Evolutionary conservation across 768 basidiomycete species (phyloP).

Genomic region (Lactarius quietus): DNA sequence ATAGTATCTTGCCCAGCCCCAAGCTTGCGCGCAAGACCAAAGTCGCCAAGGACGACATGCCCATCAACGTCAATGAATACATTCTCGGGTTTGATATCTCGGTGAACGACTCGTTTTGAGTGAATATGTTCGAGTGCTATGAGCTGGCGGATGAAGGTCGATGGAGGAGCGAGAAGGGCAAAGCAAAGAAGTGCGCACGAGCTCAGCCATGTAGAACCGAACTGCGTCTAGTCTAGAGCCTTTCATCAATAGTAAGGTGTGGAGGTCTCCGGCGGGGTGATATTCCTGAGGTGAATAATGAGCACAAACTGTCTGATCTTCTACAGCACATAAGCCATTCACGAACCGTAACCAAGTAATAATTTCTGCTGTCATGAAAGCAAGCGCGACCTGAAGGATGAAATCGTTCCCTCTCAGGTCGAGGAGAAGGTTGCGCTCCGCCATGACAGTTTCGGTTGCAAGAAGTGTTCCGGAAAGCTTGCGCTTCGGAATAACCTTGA

Average conservation of each 20-base stretch:
- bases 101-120: conserved; percentile 16
- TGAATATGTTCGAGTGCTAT: conserved; percentile 17
- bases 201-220: conserved; percentile 24
- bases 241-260: conserved; percentile 9
- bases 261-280: conserved; percentile 22
- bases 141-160: conserved; percentile 5
- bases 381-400: conserved; percentile 19
- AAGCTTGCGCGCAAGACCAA: conserved; percentile 19
- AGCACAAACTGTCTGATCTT: not conserved
- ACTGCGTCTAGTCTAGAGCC: conserved; percentile 11
- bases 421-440: conserved; percentile 18
- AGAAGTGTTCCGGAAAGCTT: conserved; percentile 5
- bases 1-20: not conserved
- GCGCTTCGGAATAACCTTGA: conserved; percentile 19
- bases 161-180: not conserved
- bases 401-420: conserved; percentile 22
- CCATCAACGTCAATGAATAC: conserved; percentile 21
- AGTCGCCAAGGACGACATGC: conserved; percentile 23
- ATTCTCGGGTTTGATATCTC: conserved; percentile 23
- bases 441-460: conserved; percentile 4
- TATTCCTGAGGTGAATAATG: conserved; percentile 14
- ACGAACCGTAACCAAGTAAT: conserved; percentile 17
- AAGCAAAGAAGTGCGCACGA: conserved; percentile 6
- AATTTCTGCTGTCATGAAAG: conserved; percentile 22
- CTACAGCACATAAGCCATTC: too few relatives aligned